Conservation (phyloP, 345 rosid species). For the Anacardium occidentale region DNA sequence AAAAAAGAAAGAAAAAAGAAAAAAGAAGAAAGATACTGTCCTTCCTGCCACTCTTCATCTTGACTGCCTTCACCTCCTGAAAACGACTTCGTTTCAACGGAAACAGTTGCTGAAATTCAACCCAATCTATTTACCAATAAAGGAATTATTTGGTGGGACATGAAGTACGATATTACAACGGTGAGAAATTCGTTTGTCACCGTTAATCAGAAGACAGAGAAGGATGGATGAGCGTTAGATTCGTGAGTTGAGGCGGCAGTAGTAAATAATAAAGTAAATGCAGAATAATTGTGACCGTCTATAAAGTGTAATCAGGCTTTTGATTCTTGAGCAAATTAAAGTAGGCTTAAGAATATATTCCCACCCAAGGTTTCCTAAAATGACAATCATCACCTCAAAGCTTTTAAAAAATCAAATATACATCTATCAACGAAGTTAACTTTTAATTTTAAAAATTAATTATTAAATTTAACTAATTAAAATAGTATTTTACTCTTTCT, state of each 20-base stretch:
- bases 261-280: neutral
- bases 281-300: neutral
- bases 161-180: neutral
- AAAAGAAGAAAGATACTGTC: too few relatives aligned
- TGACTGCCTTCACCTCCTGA: too few relatives aligned
- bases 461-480: too few relatives aligned
- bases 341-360: neutral
- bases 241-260: neutral
- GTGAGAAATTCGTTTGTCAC: slow-evolving; percentile 3
- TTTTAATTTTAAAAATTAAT: too few relatives aligned
- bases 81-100: slow-evolving; percentile 8
- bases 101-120: neutral
- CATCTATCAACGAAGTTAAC: too few relatives aligned
- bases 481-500: too few relatives aligned
- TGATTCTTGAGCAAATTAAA: neutral
- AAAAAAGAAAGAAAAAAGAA: too few relatives aligned
- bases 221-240: slow-evolving; percentile 27
- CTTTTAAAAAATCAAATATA: too few relatives aligned
- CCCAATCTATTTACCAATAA: too few relatives aligned
- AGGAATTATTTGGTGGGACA: neutral
- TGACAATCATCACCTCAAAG: too few relatives aligned
- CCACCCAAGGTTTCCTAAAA: too few relatives aligned
- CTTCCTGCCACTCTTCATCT: too few relatives aligned
- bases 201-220: slow-evolving; percentile 1
- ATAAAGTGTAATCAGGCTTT: neutral